Base-by-base conservation (phyloP, 768 basidiomycete genomes). In the Suillus alpinus region DNA sequence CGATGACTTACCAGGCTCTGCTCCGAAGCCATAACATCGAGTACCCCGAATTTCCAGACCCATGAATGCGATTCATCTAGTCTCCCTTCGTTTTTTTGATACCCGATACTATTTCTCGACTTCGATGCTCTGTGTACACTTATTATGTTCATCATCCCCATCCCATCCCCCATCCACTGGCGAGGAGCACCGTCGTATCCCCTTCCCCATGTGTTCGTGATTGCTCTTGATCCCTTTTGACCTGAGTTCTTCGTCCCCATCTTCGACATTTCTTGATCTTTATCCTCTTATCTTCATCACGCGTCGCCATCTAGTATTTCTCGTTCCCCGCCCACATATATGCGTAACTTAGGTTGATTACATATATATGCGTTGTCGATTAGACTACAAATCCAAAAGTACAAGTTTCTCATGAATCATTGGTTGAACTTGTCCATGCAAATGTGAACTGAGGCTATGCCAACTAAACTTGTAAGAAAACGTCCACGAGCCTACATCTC, bases 11-110 rank as follows among this genome's bases (percentile, higher is more conserved):
- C 16, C 78, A 82, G 67, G 82, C 83, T 23, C 71, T 88, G 55
- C 79, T 90, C 18, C 76, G 76, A 46, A 81, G 80, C 62, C 83
- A 87, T 62, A 84, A 83, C 5, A 78, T 86, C 50, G 78, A 82
- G 14, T 83, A 81, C 64, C 85, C 87, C 0, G 78, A 80, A 56
- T 80, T 86, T 63, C 56, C 65, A 20, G 69, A 75, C 20, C 50
- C 69, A 52, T 76, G 69, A 73, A 52, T 10, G 31, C 31, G 23
- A 2, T 31, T 60, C 31, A 52, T 51, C 34, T 43, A 39, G 47
- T 36, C 26, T 43, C 29, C 64, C 47, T 18, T 61, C 64, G 64
- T 59, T 64, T 1, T 57, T 41, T 34, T 62, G 36, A 55, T 39
- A 37, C 37, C 53, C 7, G 20, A 23, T 37, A 16, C 20, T 10